Evolutionary conservation across 176 grass and related monocot genomes (phyloP).

Genomic region (Oryza glaberrima): DNA sequence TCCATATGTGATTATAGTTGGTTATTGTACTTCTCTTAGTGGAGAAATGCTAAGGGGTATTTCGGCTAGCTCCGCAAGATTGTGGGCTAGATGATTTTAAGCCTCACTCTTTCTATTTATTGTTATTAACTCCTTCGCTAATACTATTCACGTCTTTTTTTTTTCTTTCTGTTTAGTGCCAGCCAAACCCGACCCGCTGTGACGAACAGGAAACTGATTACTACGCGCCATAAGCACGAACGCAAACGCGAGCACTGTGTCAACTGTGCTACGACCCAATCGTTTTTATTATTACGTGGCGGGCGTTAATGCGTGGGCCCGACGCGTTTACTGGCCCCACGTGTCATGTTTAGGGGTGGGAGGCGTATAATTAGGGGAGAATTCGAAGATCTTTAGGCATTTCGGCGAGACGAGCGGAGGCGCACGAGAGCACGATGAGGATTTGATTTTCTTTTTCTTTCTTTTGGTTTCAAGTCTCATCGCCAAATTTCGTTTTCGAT

Average conservation of each 20-base stretch:
- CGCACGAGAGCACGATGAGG: neutral
- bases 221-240: neutral
- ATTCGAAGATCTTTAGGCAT: slow-evolving; percentile 19
- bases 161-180: neutral
- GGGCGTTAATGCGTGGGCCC: neutral
- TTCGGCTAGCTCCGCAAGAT: too few species aligned
- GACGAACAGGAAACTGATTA: neutral
- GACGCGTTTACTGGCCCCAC: neutral
- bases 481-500: neutral
- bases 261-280: neutral
- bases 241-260: neutral
- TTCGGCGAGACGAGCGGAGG: neutral
- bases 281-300: neutral
- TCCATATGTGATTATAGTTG: too few species aligned
- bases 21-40: too few species aligned
- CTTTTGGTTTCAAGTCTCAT: neutral
- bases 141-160: too few species aligned
- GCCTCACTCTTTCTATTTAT: too few species aligned
- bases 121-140: too few species aligned
- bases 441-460: slow-evolving; percentile 1
- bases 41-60: too few species aligned
- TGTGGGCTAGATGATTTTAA: too few species aligned
- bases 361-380: slow-evolving; percentile 11
- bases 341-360: neutral
- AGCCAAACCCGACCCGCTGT: neutral